Conservation (phyloP, 768 basidiomycete species). For the Phanerochaete sordida region DNA sequence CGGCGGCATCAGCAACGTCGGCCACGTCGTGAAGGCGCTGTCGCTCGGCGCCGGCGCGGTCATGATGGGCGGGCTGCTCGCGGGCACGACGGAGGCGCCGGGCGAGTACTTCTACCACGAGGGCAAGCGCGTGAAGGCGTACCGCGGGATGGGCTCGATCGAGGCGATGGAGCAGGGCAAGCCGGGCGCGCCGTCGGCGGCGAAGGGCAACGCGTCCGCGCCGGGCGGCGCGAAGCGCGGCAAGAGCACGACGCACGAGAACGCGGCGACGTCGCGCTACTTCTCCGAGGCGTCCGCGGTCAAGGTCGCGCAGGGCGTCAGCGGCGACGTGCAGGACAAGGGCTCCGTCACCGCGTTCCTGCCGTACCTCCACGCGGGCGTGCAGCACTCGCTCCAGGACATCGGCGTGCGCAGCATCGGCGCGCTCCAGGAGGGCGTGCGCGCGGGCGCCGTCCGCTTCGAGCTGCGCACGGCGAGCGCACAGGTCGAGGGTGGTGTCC, state of each 20-base stretch:
- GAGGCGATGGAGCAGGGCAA: slow-evolving; percentile 86
- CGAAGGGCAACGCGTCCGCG: slow-evolving; percentile 20
- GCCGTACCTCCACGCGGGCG: slow-evolving; percentile 76
- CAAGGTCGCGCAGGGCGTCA: slow-evolving; percentile 96
- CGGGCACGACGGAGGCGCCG: slow-evolving; percentile 95
- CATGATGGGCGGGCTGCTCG: slow-evolving; percentile 98
- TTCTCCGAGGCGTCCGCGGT: slow-evolving; percentile 90
- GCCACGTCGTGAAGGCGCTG: slow-evolving; percentile 96
- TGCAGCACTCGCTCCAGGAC: slow-evolving; percentile 96
- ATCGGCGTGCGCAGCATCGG: slow-evolving; percentile 71
- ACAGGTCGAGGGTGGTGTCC: slow-evolving; percentile 93
- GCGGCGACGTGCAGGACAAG: slow-evolving; percentile 96
- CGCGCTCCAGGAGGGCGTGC: slow-evolving; percentile 66
- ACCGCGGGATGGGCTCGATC: slow-evolving; percentile 86
- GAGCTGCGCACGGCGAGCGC: slow-evolving; percentile 94
- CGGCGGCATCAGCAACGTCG: slow-evolving; percentile 93
- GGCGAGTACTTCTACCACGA: slow-evolving; percentile 99
- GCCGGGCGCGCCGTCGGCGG: slow-evolving; percentile 28
- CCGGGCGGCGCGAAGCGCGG: slow-evolving; percentile 34
- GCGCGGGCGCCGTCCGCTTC: slow-evolving; percentile 70
- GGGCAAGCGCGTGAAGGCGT: slow-evolving; percentile 97
- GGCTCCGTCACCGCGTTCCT: slow-evolving; percentile 91
- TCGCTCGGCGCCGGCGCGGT: slow-evolving; percentile 92
- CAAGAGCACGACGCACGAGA: slow-evolving; percentile 58
- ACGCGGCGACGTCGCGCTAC: slow-evolving; percentile 94